A percentile compares a stretch with the other conserved stretches of the same genome.
phyloP scores from a whole-genome alignment of 164 flowering plant genomes.

The Sextonia rubra region DNA sequence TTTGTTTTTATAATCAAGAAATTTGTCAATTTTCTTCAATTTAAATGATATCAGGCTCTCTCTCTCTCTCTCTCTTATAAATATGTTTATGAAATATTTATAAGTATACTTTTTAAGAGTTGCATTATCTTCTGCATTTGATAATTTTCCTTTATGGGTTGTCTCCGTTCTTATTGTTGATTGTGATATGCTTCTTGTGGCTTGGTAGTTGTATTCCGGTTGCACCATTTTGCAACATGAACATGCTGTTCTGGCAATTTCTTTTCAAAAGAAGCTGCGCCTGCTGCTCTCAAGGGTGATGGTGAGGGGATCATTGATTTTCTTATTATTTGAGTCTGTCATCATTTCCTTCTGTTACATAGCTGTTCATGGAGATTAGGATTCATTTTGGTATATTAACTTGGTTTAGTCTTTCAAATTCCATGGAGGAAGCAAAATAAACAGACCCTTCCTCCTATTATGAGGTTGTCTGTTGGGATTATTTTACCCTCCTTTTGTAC shows the following conservation, averaged over 20 bases:
- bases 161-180: neutral
- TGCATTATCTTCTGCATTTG: neutral
- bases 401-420: neutral
- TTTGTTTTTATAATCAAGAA: too few species aligned
- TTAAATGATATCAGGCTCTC: too few species aligned
- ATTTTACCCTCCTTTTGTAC: too few species aligned
- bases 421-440: too few species aligned
- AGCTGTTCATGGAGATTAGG: neutral
- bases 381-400: neutral
- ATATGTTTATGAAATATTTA: too few species aligned
- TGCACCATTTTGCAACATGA: slow-evolving; percentile 39
- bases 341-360: neutral
- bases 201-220: slow-evolving; percentile 47
- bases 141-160: too few species aligned
- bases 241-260: slow-evolving; percentile 43
- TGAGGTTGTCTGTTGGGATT: too few species aligned
- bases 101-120: neutral
- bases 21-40: too few species aligned
- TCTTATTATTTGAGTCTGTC: neutral
- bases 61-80: too few species aligned
- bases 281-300: slow-evolving; percentile 68
- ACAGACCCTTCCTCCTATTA: too few species aligned
- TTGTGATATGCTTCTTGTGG: neutral
- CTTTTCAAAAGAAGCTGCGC: slow-evolving; percentile 72
- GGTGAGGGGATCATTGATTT: slow-evolving; percentile 39